A percentile compares a stretch with the other conserved stretches of the same genome.
Conservation (phyloP, 208 protist genomes). For the Trypanosoma mega region DNA sequence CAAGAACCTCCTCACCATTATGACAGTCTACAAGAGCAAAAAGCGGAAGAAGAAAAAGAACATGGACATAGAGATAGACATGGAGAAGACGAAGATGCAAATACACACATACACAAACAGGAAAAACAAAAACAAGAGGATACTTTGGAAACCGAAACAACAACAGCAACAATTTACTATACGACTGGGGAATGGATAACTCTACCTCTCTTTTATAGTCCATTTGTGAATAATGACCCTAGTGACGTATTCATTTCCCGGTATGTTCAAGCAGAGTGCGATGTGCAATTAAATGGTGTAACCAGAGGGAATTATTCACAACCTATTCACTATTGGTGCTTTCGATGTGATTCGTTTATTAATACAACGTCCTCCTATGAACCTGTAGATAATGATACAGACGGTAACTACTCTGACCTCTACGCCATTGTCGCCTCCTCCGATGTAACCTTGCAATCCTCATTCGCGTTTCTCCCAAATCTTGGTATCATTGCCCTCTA, state of each 20-base stretch:
- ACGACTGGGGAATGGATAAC: slow-evolving; percentile 18
- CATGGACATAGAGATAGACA: too few relatives aligned
- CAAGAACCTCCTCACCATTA: too few relatives aligned
- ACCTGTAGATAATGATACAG: neutral
- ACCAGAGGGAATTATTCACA: neutral
- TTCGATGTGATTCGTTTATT: slow-evolving; percentile 11
- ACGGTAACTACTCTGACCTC: slow-evolving; percentile 10
- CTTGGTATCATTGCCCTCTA: slow-evolving; percentile 76
- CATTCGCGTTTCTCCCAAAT: slow-evolving; percentile 52
- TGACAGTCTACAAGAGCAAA: too few relatives aligned
- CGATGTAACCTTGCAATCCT: slow-evolving; percentile 35
- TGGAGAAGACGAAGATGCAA: too few relatives aligned
- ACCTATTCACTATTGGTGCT: slow-evolving; percentile 18
- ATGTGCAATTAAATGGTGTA: slow-evolving; percentile 13
- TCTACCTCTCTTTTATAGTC: slow-evolving; percentile 16
- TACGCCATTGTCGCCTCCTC: slow-evolving; percentile 36
- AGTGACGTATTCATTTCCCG: slow-evolving; percentile 5
- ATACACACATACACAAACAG: neutral
- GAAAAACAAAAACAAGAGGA: neutral
- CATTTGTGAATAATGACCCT: slow-evolving; percentile 19
- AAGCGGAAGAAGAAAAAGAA: too few relatives aligned
- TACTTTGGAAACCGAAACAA: neutral
- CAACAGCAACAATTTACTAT: neutral
- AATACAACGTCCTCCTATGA: slow-evolving; percentile 3
- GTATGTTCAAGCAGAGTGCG: slow-evolving; percentile 2